A percentile compares a stretch with the other conserved stretches of the same genome.
phyloP scores from a whole-genome alignment of 306 rosid genomes.

The Elaeagnus macrophylla region DNA sequence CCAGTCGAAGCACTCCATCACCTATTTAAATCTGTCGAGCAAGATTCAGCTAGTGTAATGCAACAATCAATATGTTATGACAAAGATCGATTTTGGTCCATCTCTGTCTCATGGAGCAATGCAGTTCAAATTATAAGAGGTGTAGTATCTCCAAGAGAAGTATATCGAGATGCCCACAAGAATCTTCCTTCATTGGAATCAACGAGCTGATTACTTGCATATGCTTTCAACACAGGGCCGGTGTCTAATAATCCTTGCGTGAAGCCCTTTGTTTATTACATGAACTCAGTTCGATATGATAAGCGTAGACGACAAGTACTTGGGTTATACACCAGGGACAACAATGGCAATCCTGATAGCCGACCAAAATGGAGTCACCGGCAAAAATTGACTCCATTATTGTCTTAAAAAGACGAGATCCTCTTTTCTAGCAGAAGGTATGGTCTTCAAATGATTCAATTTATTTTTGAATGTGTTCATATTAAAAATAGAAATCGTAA shows the following conservation, averaged over 20 bases:
- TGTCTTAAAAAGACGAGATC: conserved; percentile 59
- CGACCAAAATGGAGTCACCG: conserved; percentile 55
- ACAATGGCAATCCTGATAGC: conserved; percentile 35
- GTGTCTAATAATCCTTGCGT: conserved; percentile 69
- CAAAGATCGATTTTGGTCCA: conserved; percentile 56
- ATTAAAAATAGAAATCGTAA: no score
- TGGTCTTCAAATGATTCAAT: background rate
- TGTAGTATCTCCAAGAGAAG: conserved; percentile 65
- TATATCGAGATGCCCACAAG: conserved; percentile 77
- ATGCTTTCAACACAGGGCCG: conserved; percentile 91
- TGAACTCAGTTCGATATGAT: conserved; percentile 32
- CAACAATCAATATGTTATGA: conserved; percentile 93
- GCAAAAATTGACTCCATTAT: conserved; percentile 41
- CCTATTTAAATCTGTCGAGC: conserved; percentile 42
- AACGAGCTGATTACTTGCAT: conserved; percentile 70
- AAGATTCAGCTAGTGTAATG: conserved; percentile 66
- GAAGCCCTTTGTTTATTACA: conserved; percentile 57
- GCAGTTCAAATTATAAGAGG: conserved; percentile 75
- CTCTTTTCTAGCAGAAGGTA: conserved; percentile 77
- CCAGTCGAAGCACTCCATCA: conserved; percentile 39
- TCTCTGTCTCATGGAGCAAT: conserved; percentile 80
- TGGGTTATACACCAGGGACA: conserved; percentile 29
- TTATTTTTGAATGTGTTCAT: background rate
- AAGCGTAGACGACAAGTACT: conserved; percentile 22
- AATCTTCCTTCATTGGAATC: conserved; percentile 79